Percentiles rank a stretch among this genome's conserved stretches.
These are phyloP conservation scores for Heliocybe sulcata DNA, from an alignment of 1,284 basidiomycete genomes.

Conservation along the genomic window DNA sequence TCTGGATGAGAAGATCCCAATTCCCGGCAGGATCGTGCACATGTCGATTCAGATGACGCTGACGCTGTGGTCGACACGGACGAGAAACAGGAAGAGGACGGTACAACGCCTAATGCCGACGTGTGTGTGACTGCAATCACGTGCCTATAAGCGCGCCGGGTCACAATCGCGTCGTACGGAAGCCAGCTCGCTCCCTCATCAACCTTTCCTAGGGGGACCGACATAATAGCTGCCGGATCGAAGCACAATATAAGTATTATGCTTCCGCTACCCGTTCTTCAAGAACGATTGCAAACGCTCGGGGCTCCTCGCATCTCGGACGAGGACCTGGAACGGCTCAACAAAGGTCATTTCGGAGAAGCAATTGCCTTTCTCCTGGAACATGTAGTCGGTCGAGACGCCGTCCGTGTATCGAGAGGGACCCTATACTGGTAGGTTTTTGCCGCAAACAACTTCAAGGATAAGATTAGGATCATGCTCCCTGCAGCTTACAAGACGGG, in stretches of 20 bases:
- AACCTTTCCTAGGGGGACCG: too few species aligned
- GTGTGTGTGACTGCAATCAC: too few species aligned
- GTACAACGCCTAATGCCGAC: too few species aligned
- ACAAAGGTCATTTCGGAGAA: not conserved
- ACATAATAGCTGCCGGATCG: too few species aligned
- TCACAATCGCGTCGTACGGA: too few species aligned
- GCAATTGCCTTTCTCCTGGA: not conserved
- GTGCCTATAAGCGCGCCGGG: too few species aligned
- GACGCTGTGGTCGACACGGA: too few species aligned
- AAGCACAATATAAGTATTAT: not conserved
- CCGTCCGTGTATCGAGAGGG: not conserved
- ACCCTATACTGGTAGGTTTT: not conserved
- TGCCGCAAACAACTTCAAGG: not conserved
- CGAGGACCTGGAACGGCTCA: not conserved
- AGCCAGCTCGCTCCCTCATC: too few species aligned
- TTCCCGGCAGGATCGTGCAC: too few species aligned
- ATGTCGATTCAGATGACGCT: too few species aligned
- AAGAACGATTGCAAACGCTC: not conserved
- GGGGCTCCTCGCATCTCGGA: not conserved
- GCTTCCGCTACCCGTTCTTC: not conserved
- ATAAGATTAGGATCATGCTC: not conserved
- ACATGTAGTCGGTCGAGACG: not conserved
- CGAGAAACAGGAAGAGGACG: too few species aligned
- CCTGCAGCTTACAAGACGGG: not conserved
- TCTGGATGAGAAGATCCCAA: too few species aligned